Evolutionary conservation across 106 monocot genomes (phyloP), one percentile per base, ranked within the genome.

Genomic region (Cymbidium sinense): DNA sequence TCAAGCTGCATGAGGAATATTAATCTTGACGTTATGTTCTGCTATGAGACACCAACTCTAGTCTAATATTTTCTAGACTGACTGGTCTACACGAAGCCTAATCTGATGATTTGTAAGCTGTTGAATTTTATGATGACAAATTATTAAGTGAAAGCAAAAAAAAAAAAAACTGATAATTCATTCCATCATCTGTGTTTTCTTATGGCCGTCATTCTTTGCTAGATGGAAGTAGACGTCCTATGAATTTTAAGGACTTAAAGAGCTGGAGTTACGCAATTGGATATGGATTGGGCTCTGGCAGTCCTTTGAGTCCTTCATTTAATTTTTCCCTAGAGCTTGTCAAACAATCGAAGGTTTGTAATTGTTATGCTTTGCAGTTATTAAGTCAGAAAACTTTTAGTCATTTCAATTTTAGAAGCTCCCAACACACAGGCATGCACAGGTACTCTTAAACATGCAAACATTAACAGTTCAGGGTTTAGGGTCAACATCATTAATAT

Each of bases 291-390:
- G 95, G 94, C 34, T 86, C 86, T 72, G 82, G 82, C 77, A 99
- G 95, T 80, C 99, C 99, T 76, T 73, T 99, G 21, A 90, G 84
- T 61, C 99, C 99, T 79, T 99, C 99, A 78, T 92, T 95, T 78
- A 95, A 90, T 86, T 88, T 99, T 77, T 70, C 79, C 44, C 89
- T 99, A 77, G 99, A 99, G 77, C 77, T 99, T 64, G 87, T 80
- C 50, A 87, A 81, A 79, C 81, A 62, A 54, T 89, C 94, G 75
- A 83, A 94, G 92, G 99, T 99, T 84, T 83, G 82, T 51, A 27
- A 44, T 74, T 74, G 18, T 2, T 39, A 7, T 18, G 31, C 33
- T 31, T 67, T 13, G 2, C 0, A 23, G 23, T 58, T 67, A 23
- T 67, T 31, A 0, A 34, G n/a, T 67, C 67, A 67, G 11, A 31